Evolutionary conservation across 805 yeast genomes (phyloP).

Genomic region (Lipomyces chichibuensis): DNA sequence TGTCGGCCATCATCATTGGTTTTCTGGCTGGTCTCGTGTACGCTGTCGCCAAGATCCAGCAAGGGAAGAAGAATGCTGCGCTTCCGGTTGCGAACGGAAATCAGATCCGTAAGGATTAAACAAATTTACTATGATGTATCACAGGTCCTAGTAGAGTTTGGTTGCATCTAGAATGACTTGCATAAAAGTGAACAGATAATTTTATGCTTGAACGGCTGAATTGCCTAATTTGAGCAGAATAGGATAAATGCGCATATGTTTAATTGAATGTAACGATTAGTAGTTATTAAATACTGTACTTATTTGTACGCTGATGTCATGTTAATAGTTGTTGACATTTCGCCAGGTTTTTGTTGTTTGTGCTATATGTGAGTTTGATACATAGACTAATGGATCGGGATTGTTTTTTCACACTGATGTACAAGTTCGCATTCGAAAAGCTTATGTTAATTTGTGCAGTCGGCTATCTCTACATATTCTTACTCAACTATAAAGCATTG

Average conservation of each 20-base stretch:
- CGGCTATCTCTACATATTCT: not conserved
- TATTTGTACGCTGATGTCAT: not conserved
- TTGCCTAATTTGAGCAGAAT: not conserved
- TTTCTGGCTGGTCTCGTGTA: constrained; percentile 95
- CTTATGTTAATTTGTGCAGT: too few relatives aligned
- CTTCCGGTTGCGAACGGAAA: constrained; percentile 24
- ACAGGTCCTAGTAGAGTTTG: not conserved
- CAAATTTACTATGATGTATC: not conserved
- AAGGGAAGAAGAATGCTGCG: constrained; percentile 50
- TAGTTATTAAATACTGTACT: not conserved
- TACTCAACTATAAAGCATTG: not conserved
- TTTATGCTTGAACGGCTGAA: too few relatives aligned
- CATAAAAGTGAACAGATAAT: not conserved
- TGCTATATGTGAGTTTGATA: not conserved
- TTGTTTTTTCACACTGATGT: too few relatives aligned
- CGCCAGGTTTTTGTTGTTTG: not conserved
- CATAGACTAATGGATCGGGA: not conserved
- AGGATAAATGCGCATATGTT: not conserved
- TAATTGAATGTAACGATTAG: not conserved
- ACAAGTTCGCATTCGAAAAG: not conserved
- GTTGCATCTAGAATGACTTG: not conserved
- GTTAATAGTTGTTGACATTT: not conserved
- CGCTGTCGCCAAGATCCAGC: constrained; percentile 93
- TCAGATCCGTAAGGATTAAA: constrained; percentile 32
- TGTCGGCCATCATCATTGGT: constrained; percentile 88